Evolutionary conservation across 805 yeast species (phyloP).

Genomic region (Ascoidea rubescens): DNA sequence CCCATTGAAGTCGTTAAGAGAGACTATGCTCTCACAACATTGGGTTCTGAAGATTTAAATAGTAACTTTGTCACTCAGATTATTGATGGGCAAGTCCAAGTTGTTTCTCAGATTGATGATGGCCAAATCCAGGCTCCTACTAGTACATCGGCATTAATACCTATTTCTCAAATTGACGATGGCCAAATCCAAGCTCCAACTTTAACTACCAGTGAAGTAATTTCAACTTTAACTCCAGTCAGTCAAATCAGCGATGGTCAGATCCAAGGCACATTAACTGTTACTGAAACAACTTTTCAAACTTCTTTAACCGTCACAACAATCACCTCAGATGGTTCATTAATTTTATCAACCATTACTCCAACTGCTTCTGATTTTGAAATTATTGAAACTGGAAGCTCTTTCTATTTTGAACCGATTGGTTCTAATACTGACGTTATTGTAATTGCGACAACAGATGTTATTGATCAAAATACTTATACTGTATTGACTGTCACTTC

Average conservation of each 20-base stretch:
- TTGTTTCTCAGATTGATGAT: not conserved
- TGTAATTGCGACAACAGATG: not conserved
- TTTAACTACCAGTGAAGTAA: conserved; percentile 1
- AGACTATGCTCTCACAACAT: too few species aligned
- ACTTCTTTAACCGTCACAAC: not conserved
- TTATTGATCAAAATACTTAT: not conserved
- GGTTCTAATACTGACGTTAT: not conserved
- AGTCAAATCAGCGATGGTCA: conserved; percentile 12
- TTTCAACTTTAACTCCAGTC: conserved; percentile 5
- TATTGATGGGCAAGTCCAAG: not conserved
- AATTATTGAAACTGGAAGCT: not conserved
- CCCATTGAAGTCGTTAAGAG: not conserved
- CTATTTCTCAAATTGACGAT: conserved; percentile 1
- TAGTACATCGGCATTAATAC: not conserved
- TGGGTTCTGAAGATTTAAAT: too few species aligned
- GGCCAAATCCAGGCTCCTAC: not conserved
- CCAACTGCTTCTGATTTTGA: not conserved
- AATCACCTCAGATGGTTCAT: not conserved
- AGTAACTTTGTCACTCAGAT: too few species aligned
- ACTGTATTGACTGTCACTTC: not conserved
- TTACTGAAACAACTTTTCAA: conserved; percentile 11
- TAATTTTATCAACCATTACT: not conserved
- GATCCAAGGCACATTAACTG: conserved; percentile 16
- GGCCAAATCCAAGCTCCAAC: conserved; percentile 3
- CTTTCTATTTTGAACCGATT: not conserved